phyloP scores from a whole-genome alignment of 176 grass and related monocot genomes.

The Saccharum spontaneum region DNA sequence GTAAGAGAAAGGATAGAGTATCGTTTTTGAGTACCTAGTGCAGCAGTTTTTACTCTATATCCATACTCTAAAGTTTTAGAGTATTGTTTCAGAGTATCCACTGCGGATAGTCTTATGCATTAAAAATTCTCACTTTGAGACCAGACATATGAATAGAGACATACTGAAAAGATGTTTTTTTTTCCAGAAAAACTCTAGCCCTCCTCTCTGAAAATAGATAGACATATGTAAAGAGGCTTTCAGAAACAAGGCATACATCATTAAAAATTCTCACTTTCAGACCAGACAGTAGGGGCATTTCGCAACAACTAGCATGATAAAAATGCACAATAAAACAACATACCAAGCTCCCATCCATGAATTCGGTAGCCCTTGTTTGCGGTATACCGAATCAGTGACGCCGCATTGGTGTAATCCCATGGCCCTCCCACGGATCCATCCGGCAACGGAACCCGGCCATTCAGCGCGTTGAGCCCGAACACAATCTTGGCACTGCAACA shows the following conservation, averaged over 20 bases:
- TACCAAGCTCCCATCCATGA: slow-evolving; percentile 96
- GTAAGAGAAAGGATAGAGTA: no score
- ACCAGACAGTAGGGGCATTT: neutral
- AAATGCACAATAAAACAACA: slow-evolving; percentile 1
- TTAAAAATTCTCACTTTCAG: neutral
- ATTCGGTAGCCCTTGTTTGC: slow-evolving; percentile 69
- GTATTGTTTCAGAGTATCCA: no score
- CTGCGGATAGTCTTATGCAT: no score
- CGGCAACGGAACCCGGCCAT: slow-evolving; percentile 52
- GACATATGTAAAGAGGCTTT: neutral
- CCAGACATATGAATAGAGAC: neutral
- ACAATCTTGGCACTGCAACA: slow-evolving; percentile 55
- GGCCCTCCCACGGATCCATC: slow-evolving; percentile 73
- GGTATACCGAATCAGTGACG: slow-evolving; percentile 63
- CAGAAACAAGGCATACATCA: neutral
- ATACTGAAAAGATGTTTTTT: no score
- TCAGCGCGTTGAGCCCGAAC: slow-evolving; percentile 85
- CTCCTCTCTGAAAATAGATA: neutral
- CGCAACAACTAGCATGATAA: neutral
- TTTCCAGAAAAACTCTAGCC: neutral
- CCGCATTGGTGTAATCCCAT: slow-evolving; percentile 90
- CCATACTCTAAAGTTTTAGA: no score
- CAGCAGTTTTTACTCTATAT: no score
- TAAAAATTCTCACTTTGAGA: neutral
- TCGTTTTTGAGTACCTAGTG: no score